These are phyloP conservation scores for Echria macrotheca DNA, from an alignment of 495 filamentous ascomycete genomes.

Conservation along the genomic window DNA sequence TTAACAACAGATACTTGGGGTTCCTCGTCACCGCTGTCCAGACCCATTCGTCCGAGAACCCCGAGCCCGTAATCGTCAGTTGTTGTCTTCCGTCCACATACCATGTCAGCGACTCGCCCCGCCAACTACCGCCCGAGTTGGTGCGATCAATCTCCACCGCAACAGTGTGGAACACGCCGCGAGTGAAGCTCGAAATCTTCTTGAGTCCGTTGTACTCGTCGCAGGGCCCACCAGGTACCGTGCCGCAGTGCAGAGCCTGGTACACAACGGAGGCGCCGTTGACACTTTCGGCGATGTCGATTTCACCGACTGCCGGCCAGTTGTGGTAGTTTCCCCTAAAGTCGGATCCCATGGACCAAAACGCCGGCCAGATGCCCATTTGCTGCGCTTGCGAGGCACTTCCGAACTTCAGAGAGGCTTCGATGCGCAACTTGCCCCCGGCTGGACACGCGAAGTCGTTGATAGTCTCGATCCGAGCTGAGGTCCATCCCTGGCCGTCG, in stretches of 20 bases:
- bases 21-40: constrained; percentile 34
- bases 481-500: constrained; percentile 32
- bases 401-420: constrained; percentile 36
- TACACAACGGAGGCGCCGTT: constrained; percentile 33
- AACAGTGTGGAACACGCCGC: constrained; percentile 38
- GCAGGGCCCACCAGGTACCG: constrained; percentile 34
- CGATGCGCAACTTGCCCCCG: constrained; percentile 31
- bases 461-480: constrained; percentile 38
- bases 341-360: constrained; percentile 39
- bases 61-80: constrained; percentile 18
- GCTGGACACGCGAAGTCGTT: constrained; percentile 32
- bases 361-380: constrained; percentile 47
- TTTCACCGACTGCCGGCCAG: constrained; percentile 42
- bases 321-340: constrained; percentile 27
- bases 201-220: constrained; percentile 38
- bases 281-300: constrained; percentile 44
- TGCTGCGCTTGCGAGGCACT: constrained; percentile 22
- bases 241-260: constrained; percentile 45
- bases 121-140: constrained; percentile 25
- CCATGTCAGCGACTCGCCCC: constrained; percentile 38
- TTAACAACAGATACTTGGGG: constrained; percentile 37
- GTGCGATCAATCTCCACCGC: constrained; percentile 36
- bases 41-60: constrained; percentile 26
- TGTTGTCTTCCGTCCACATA: constrained; percentile 29
- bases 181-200: constrained; percentile 16